phyloP scores from a whole-genome alignment of 2,329 filamentous ascomycete genomes.

The Capronia americana region DNA sequence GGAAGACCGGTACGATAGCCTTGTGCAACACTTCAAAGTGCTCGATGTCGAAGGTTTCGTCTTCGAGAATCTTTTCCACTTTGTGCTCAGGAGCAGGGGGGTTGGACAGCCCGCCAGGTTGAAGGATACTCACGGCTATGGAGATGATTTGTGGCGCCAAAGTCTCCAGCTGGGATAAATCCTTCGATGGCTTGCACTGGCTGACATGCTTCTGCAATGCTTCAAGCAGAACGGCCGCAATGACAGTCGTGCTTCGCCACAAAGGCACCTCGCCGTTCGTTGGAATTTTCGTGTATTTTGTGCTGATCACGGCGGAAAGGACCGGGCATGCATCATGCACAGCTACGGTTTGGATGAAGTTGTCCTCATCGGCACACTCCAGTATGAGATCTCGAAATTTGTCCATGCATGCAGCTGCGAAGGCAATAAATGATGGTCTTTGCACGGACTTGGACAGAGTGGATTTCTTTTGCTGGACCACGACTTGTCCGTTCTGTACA shows the following conservation, averaged over 20 bases:
- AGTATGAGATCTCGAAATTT: slow-evolving; percentile 28
- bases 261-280: slow-evolving; percentile 73
- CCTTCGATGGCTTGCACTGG: background rate
- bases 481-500: slow-evolving; percentile 26
- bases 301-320: slow-evolving; percentile 71
- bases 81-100: slow-evolving; percentile 41
- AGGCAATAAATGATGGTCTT: slow-evolving; percentile 81
- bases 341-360: slow-evolving; percentile 22
- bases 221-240: slow-evolving; percentile 68
- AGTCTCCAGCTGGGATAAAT: slow-evolving; percentile 7
- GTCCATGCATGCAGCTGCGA: slow-evolving; percentile 60
- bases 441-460: slow-evolving; percentile 29
- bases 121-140: slow-evolving; percentile 72
- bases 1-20: slow-evolving; percentile 59
- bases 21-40: slow-evolving; percentile 73
- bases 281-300: slow-evolving; percentile 81
- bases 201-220: slow-evolving; percentile 42
- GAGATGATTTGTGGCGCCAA: slow-evolving; percentile 58
- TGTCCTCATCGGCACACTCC: slow-evolving; percentile 19
- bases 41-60: slow-evolving; percentile 81
- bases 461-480: slow-evolving; percentile 20
- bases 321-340: slow-evolving; percentile 65
- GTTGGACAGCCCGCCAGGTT: slow-evolving; percentile 63
- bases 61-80: slow-evolving; percentile 59
- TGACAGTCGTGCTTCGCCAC: slow-evolving; percentile 81